Evolutionary conservation across 2,329 filamentous ascomycete genomes (phyloP).

Genomic region (Trichoderma sp.): DNA sequence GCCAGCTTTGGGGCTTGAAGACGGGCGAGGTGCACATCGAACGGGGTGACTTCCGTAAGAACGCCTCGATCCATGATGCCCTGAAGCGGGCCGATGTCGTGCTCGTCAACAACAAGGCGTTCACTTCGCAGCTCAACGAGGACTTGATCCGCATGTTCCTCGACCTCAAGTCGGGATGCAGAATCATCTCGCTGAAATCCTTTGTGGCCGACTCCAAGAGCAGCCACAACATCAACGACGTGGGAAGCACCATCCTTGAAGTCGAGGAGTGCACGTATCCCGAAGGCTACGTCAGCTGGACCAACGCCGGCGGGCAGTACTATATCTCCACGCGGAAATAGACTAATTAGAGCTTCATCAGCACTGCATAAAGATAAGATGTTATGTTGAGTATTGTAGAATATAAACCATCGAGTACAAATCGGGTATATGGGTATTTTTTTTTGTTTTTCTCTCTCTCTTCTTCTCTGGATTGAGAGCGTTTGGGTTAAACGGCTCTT

Average conservation of each 20-base stretch:
- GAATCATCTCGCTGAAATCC: conserved; percentile 87
- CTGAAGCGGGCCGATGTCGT: conserved; percentile 90
- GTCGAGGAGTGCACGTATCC: conserved; percentile 65
- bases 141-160: conserved; percentile 85
- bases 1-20: conserved; percentile 83
- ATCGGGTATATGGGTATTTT: conserved; percentile 15
- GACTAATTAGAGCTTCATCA: conserved; percentile 36
- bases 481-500: conserved; percentile 1
- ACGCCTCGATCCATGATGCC: conserved; percentile 67
- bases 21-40: conserved; percentile 79
- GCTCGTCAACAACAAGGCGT: conserved; percentile 97
- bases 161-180: conserved; percentile 86
- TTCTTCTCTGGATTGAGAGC: not conserved
- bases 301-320: conserved; percentile 77
- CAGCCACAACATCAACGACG: conserved; percentile 73
- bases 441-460: not conserved
- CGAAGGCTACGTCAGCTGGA: conserved; percentile 88
- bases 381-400: conserved; percentile 22
- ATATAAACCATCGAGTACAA: conserved; percentile 12
- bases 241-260: conserved; percentile 77
- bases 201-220: conserved; percentile 83
- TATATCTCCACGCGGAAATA: conserved; percentile 82
- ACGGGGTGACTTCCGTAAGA: conserved; percentile 80
- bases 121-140: conserved; percentile 84
- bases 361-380: conserved; percentile 27